Conservation (phyloP, 2,329 filamentous ascomycete species). For the Aspergillus versicolor region DNA sequence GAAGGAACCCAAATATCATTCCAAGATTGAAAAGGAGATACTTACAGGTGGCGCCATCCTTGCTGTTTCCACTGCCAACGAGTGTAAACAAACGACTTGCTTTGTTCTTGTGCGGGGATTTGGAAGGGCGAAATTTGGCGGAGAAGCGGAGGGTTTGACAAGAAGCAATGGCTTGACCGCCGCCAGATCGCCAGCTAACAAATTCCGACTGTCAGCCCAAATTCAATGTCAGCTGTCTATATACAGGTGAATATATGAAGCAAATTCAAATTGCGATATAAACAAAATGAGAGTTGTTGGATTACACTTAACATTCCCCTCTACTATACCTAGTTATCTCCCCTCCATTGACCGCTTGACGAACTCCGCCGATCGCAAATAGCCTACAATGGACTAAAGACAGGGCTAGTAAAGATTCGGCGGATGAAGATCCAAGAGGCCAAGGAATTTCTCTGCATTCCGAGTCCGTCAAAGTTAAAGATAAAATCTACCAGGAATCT, state of each 20-base stretch:
- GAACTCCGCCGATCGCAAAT: background rate
- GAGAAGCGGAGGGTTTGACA: conserved; percentile 3
- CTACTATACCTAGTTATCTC: background rate
- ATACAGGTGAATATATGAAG: background rate
- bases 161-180: background rate
- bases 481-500: background rate
- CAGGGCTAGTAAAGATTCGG: background rate
- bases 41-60: conserved; percentile 32
- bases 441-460: background rate
- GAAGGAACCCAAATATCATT: background rate
- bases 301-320: background rate
- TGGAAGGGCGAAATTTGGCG: conserved; percentile 11
- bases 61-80: background rate
- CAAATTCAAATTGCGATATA: background rate
- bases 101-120: conserved; percentile 19
- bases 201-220: background rate
- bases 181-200: background rate
- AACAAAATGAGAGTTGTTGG: background rate
- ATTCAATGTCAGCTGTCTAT: background rate
- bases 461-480: background rate
- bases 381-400: background rate
- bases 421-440: background rate
- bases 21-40: background rate
- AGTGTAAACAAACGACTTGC: background rate
- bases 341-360: background rate